These are phyloP conservation scores for Monilinia fructigena DNA, from an alignment of 2,329 filamentous ascomycete genomes.

Conservation along the genomic window DNA sequence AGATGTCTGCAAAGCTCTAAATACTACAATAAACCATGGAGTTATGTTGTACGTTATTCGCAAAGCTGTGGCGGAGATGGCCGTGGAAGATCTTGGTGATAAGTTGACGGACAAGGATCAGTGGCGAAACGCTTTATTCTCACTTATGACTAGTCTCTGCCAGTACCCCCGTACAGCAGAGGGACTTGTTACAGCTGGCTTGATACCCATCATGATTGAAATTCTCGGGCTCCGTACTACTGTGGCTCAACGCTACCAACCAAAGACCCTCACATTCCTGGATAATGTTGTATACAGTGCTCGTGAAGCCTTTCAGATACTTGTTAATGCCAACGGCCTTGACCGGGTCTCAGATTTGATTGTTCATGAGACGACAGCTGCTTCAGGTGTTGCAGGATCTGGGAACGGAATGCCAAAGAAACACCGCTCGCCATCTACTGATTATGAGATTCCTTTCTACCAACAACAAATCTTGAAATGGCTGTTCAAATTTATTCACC, in stretches of 20 bases:
- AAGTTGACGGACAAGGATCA: conserved; percentile 71
- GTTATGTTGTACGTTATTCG: conserved; percentile 89
- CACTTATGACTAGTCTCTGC: conserved; percentile 79
- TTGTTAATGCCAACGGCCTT: conserved; percentile 80
- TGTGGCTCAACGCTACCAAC: conserved; percentile 79
- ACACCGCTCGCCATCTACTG: conserved; percentile 77
- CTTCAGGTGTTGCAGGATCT: conserved; percentile 62
- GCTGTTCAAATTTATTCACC: conserved; percentile 93
- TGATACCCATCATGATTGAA: conserved; percentile 88
- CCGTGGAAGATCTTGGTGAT: conserved; percentile 57
- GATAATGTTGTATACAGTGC: conserved; percentile 85
- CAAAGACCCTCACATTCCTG: conserved; percentile 80
- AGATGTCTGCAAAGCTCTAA: conserved; percentile 87
- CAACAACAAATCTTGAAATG: conserved; percentile 92
- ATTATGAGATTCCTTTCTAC: conserved; percentile 91
- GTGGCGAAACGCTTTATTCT: conserved; percentile 88
- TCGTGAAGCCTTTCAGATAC: conserved; percentile 76
- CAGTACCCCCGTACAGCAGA: conserved; percentile 72
- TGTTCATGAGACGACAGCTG: conserved; percentile 71
- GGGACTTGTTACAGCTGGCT: conserved; percentile 82
- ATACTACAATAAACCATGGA: conserved; percentile 93
- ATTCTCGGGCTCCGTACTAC: conserved; percentile 79
- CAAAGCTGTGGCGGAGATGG: conserved; percentile 84
- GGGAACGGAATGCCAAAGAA: conserved; percentile 70
- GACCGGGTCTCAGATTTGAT: conserved; percentile 89